Percentiles rank a stretch among this genome's conserved stretches.
These are phyloP conservation scores for Talaromyces sp. DNA, from an alignment of 2,329 filamentous ascomycete genomes.

Conservation along the genomic window DNA sequence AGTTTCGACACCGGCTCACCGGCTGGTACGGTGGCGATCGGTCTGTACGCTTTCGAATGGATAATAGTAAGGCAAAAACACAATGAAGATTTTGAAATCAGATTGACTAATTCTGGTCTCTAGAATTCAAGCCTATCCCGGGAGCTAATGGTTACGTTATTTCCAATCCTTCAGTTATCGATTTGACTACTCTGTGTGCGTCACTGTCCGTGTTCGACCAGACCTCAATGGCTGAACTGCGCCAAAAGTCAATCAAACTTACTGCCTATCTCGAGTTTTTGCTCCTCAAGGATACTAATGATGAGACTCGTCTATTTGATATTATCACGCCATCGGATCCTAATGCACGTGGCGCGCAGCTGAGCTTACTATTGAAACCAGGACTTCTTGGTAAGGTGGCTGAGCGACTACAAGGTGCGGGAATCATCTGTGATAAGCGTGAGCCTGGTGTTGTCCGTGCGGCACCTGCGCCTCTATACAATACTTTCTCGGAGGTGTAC, in stretches of 20 bases:
- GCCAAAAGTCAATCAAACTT: constrained; percentile 69
- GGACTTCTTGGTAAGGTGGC: constrained; percentile 72
- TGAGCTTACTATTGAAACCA: constrained; percentile 71
- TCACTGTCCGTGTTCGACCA: constrained; percentile 72
- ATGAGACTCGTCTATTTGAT: constrained; percentile 50
- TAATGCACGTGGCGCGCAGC: constrained; percentile 70
- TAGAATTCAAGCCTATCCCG: constrained; percentile 70
- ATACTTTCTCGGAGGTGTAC: constrained; percentile 73
- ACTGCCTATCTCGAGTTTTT: constrained; percentile 76
- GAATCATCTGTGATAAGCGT: constrained; percentile 78
- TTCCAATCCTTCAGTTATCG: constrained; percentile 77
- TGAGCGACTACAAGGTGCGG: constrained; percentile 65
- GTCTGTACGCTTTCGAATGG: constrained; percentile 76
- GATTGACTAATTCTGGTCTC: constrained; percentile 5
- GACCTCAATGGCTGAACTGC: constrained; percentile 68
- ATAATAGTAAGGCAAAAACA: constrained; percentile 53
- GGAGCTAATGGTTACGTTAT: constrained; percentile 81
- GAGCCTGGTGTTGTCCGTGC: constrained; percentile 82
- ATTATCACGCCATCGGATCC: constrained; percentile 72
- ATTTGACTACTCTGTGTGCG: constrained; percentile 71
- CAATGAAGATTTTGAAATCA: background rate
- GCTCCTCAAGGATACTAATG: constrained; percentile 48
- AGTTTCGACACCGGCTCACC: constrained; percentile 67
- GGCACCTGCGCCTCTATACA: constrained; percentile 81
- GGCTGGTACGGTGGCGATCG: constrained; percentile 88